A percentile compares a stretch with the other conserved stretches of the same genome.
These are phyloP conservation scores for Solanum arcanum DNA, from an alignment of 257 asterid genomes.

Conservation along the genomic window DNA sequence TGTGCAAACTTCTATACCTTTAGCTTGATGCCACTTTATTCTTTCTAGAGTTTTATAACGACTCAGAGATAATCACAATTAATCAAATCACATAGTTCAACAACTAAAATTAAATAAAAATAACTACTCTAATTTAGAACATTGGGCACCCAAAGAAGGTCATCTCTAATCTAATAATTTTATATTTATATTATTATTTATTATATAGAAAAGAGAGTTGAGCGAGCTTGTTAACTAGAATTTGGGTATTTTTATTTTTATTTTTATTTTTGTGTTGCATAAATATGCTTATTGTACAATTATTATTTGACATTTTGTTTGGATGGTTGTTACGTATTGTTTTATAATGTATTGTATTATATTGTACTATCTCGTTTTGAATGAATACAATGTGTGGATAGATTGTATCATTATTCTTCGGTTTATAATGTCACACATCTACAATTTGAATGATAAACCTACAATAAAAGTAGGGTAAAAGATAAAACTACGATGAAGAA, in stretches of 20 bases:
- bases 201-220: not conserved
- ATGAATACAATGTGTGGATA: not conserved
- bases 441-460: not conserved
- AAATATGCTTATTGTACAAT: not conserved
- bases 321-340: no score
- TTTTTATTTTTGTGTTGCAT: not conserved
- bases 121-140: not conserved
- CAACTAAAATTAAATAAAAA: not conserved
- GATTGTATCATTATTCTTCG: not conserved
- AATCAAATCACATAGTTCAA: not conserved
- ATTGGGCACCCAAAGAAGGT: not conserved
- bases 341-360: no score
- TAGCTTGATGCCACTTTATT: not conserved
- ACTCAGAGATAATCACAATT: not conserved
- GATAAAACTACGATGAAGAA: not conserved
- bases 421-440: not conserved
- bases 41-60: not conserved
- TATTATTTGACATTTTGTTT: not conserved
- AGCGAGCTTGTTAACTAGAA: not conserved
- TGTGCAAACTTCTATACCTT: not conserved
- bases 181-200: no score
- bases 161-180: not conserved
- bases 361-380: no score
- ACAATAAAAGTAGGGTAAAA: not conserved
- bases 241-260: no score